These are phyloP conservation scores for Cercophora sp. DNA, from an alignment of 495 filamentous ascomycete genomes.

Conservation along the genomic window DNA sequence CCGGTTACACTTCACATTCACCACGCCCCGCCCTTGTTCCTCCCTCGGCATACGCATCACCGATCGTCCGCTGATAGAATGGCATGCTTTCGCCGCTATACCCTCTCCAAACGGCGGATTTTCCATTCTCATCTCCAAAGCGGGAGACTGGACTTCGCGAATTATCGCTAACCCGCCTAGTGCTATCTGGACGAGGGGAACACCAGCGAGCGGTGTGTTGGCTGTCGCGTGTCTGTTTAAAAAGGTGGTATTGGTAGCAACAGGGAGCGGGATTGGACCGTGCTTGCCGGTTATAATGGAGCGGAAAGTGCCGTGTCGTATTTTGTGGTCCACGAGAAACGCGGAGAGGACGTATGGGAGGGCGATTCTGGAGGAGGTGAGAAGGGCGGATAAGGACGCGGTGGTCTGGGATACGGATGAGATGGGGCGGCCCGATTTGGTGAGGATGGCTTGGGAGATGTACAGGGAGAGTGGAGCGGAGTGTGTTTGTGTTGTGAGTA, in stretches of 20 bases:
- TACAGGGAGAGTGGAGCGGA: constrained; percentile 55
- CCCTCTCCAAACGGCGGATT: constrained; percentile 50
- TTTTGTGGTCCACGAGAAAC: constrained; percentile 41
- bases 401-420: constrained; percentile 15
- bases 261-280: constrained; percentile 68
- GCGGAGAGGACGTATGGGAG: constrained; percentile 37
- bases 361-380: constrained; percentile 33
- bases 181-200: constrained; percentile 47
- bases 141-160: constrained; percentile 65
- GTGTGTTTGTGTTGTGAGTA: constrained; percentile 64
- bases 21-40: constrained; percentile 34
- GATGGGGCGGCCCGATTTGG: constrained; percentile 37
- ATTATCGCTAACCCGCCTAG: constrained; percentile 53
- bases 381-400: constrained; percentile 28
- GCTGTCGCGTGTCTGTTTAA: constrained; percentile 61
- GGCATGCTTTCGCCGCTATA: constrained; percentile 70
- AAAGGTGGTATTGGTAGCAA: constrained; percentile 61
- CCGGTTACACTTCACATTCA: constrained; percentile 41
- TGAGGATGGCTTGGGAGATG: constrained; percentile 50
- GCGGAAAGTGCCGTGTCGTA: constrained; percentile 22
- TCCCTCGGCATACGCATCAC: constrained; percentile 46
- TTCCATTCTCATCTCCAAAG: constrained; percentile 61
- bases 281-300: constrained; percentile 38
- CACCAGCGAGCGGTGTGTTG: constrained; percentile 56
- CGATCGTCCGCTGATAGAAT: constrained; percentile 56